These are phyloP conservation scores for Dendrobium nobile DNA, from an alignment of 106 monocot genomes.

Conservation along the genomic window DNA sequence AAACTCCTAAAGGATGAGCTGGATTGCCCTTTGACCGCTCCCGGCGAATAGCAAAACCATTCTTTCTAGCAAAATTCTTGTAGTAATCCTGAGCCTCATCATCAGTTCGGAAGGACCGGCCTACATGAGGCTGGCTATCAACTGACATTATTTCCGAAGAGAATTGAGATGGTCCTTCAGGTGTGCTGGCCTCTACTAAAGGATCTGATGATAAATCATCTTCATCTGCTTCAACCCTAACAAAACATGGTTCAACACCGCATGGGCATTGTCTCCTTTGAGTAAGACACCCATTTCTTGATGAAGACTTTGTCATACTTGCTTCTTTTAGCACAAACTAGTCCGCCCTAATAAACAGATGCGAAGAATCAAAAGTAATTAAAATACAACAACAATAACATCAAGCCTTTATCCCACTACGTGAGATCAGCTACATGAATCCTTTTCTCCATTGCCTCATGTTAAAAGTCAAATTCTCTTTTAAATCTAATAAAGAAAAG, in stretches of 20 bases:
- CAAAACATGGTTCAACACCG: slow-evolving; percentile 49
- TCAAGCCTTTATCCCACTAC: no score
- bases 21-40: slow-evolving; percentile 74
- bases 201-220: slow-evolving; percentile 25
- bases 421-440: no score
- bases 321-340: background rate
- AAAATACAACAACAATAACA: no score
- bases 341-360: background rate
- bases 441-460: no score
- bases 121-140: slow-evolving; percentile 43
- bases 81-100: slow-evolving; percentile 75
- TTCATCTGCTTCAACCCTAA: slow-evolving; percentile 41
- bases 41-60: slow-evolving; percentile 68
- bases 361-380: background rate
- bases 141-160: slow-evolving; percentile 17
- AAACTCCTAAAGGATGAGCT: slow-evolving; percentile 64
- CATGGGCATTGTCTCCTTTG: slow-evolving; percentile 60
- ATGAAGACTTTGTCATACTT: slow-evolving; percentile 47
- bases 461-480: no score
- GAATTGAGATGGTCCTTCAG: slow-evolving; percentile 23
- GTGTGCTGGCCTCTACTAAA: slow-evolving; percentile 19
- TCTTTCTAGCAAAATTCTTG: slow-evolving; percentile 59
- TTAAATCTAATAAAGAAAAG: no score
- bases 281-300: slow-evolving; percentile 61
- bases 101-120: slow-evolving; percentile 64